Percentiles rank a stretch among this genome's conserved stretches.
phyloP scores from a whole-genome alignment of 768 basidiomycete species.

The Mycena floridula region DNA sequence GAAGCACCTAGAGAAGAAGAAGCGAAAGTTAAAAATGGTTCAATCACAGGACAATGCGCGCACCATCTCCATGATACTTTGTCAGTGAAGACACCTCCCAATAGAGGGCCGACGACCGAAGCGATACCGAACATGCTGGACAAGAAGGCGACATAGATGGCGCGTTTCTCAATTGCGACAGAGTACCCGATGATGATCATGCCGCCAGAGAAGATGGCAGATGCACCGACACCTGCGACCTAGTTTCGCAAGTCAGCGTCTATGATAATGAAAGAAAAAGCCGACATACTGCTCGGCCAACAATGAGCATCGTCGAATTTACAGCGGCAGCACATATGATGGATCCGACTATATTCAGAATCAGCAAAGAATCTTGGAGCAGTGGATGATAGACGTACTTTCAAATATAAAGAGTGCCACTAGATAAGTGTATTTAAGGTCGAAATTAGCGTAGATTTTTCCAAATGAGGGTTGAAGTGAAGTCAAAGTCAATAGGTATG shows the following conservation, averaged over 20 bases:
- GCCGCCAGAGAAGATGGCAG: constrained; percentile 21
- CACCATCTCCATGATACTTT: constrained; percentile 31
- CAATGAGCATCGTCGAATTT: constrained; percentile 23
- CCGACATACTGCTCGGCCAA: constrained; percentile 40
- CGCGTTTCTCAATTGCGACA: constrained; percentile 22
- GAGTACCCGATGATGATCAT: constrained; percentile 20
- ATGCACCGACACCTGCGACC: constrained; percentile 40
- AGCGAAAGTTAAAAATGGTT: background rate
- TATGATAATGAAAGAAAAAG: too few relatives aligned
- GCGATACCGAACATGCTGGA: constrained; percentile 23
- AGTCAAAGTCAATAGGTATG: constrained; percentile 15
- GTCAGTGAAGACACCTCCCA: constrained; percentile 24
- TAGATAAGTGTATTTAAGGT: constrained; percentile 9
- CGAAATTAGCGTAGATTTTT: constrained; percentile 14
- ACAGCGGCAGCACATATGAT: constrained; percentile 32
- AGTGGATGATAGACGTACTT: constrained; percentile 7
- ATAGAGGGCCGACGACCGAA: constrained; percentile 20
- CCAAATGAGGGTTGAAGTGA: constrained; percentile 16
- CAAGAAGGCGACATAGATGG: constrained; percentile 30
- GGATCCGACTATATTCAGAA: constrained; percentile 32
- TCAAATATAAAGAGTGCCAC: background rate
- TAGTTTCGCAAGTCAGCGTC: too few relatives aligned
- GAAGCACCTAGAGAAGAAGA: constrained; percentile 15
- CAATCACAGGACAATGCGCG: background rate
- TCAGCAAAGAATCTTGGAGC: constrained; percentile 12